Base-by-base conservation (phyloP, 805 yeast genomes). In the Suhomyces faveliae region DNA sequence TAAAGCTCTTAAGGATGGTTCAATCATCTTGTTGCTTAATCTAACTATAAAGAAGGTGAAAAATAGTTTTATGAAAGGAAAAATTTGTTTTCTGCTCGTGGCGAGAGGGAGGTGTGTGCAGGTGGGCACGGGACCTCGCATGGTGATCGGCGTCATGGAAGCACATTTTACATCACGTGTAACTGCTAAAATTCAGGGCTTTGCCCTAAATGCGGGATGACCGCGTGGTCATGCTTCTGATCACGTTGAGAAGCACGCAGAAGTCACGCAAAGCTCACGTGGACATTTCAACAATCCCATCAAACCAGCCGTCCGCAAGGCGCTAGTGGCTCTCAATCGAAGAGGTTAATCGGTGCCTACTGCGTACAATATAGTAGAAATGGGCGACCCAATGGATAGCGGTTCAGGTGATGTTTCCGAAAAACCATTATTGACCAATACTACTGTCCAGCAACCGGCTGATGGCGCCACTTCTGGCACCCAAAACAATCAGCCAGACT, bases 1-100 rank as follows among this genome's bases (percentile, higher is more conserved):
- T 72, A 94, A 85, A 68, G 92, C 97, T 83, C 92, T 94, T 71
- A 94, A 86, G 70, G 97, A 90, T 82, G 99, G 99, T 84, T 94
- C 99, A 77, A 94, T 94, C 81, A 94, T 90, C 56, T 56, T 63
- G 49, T 57, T 52, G 44, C 40, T 39, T 22, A 42, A 43, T 33
- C 45, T 46, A 47, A 38, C 38, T 42, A 29, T 45, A 24, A 42
- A 47, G 39, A 42, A 30, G 27, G 22, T 37, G 21, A 19, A 35
- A 23, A 22, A n/a, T 11, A 41, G 27, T 33, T 33, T 33, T 33
- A n/a, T 13, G 37, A 7, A 5, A 30, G 40, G 43, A 44, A 43
- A 41, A 49, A 25, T 42, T 38, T 49, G 43, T 41, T 40, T 33
- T 37, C 40, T 37, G 37, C 21, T 33, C 37, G 21, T 17, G 21